Conservation (phyloP, 2,329 filamentous ascomycete genomes). For the Dactylellina parvicollis region DNA sequence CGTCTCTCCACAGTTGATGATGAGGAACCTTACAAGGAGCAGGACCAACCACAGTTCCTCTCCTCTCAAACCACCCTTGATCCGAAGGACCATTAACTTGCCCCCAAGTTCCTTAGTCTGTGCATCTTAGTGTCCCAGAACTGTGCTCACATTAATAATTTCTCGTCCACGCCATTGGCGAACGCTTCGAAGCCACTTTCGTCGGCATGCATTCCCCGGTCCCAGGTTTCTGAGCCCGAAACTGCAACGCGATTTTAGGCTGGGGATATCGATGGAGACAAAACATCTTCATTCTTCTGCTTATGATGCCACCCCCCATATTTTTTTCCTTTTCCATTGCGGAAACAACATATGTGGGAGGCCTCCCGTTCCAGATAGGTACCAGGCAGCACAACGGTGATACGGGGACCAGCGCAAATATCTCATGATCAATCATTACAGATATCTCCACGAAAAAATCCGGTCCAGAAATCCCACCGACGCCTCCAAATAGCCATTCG, state of each 20-base stretch:
- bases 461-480: too few relatives aligned
- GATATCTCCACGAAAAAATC: neutral
- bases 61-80: conserved; percentile 31
- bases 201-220: conserved; percentile 52
- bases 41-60: conserved; percentile 39
- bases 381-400: conserved; percentile 34
- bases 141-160: conserved; percentile 32
- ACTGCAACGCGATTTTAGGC: conserved; percentile 45
- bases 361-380: conserved; percentile 50
- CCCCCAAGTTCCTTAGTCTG: conserved; percentile 35
- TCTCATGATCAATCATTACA: too few relatives aligned
- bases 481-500: too few relatives aligned
- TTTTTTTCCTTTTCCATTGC: conserved; percentile 14
- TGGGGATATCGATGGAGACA: conserved; percentile 23
- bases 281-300: conserved; percentile 5
- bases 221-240: conserved; percentile 47
- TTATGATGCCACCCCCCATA: conserved; percentile 2
- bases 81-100: conserved; percentile 26
- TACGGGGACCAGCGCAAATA: conserved; percentile 23
- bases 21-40: conserved; percentile 32
- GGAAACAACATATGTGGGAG: conserved; percentile 27
- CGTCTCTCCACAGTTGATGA: conserved; percentile 26
- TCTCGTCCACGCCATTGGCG: conserved; percentile 29
- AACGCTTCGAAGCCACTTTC: conserved; percentile 32
- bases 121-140: conserved; percentile 39